Evolutionary conservation across 1,139 yeast genomes (phyloP).

Genomic region (Blastobotrys buckinghamii): DNA sequence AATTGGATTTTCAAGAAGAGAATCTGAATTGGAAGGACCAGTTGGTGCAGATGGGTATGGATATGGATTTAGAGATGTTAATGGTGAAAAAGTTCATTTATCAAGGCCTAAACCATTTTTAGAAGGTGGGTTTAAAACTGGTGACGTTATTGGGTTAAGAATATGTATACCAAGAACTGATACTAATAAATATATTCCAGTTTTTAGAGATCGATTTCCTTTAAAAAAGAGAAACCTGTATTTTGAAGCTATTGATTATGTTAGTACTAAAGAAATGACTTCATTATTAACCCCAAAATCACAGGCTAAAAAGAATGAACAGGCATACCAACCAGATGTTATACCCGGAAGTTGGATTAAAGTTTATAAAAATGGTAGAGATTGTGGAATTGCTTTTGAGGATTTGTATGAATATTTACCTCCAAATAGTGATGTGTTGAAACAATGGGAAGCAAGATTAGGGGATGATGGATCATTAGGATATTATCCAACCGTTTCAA

Average conservation of each 20-base stretch:
- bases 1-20: conserved; percentile 75
- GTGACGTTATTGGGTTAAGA: conserved; percentile 79
- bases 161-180: conserved; percentile 55
- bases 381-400: conserved; percentile 58
- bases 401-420: conserved; percentile 75
- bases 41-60: conserved; percentile 95
- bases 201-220: conserved; percentile 80
- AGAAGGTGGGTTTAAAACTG: conserved; percentile 53
- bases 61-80: conserved; percentile 77
- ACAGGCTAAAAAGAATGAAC: conserved; percentile 22
- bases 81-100: conserved; percentile 73
- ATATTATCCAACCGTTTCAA: conserved; percentile 85
- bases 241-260: conserved; percentile 84
- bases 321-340: conserved; percentile 20
- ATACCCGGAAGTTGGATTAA: conserved; percentile 56
- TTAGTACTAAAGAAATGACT: conserved; percentile 69
- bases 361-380: conserved; percentile 72
- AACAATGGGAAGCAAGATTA: conserved; percentile 16
- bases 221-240: conserved; percentile 70
- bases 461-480: conserved; percentile 80
- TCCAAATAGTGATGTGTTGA: conserved; percentile 45
- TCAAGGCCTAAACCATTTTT: conserved; percentile 59
- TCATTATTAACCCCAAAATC: conserved; percentile 58
- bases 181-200: conserved; percentile 23
- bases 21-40: conserved; percentile 89